Conservation (phyloP, 2,329 filamentous ascomycete species). For the Zymoseptoria ardabiliae region DNA sequence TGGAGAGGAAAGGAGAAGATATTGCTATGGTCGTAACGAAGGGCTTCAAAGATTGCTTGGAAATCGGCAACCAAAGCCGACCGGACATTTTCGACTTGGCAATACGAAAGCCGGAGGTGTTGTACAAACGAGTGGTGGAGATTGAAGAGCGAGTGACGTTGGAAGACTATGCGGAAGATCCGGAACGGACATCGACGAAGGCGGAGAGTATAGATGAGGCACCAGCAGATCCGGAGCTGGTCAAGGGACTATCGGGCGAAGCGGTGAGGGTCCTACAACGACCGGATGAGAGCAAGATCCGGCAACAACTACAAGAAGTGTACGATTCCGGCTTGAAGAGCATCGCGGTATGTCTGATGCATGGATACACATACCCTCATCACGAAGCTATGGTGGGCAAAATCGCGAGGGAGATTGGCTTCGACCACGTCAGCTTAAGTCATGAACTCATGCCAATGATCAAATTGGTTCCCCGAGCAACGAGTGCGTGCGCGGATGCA, state of each 20-base stretch:
- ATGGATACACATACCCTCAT: slow-evolving; percentile 82
- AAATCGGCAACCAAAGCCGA: slow-evolving; percentile 83
- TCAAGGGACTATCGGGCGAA: slow-evolving; percentile 67
- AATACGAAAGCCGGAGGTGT: slow-evolving; percentile 76
- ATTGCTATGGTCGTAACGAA: slow-evolving; percentile 82
- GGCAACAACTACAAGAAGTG: slow-evolving; percentile 56
- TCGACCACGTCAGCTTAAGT: slow-evolving; percentile 72
- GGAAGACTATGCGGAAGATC: slow-evolving; percentile 88
- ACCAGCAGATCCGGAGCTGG: slow-evolving; percentile 46
- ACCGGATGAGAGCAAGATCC: slow-evolving; percentile 51
- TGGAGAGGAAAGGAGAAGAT: slow-evolving; percentile 83
- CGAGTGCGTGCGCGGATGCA: slow-evolving; percentile 70
- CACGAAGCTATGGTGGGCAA: slow-evolving; percentile 74
- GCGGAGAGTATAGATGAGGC: slow-evolving; percentile 45
- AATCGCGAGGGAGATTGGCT: slow-evolving; percentile 73
- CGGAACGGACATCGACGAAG: slow-evolving; percentile 54
- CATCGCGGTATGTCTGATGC: slow-evolving; percentile 85
- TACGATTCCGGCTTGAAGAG: slow-evolving; percentile 66
- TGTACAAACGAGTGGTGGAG: slow-evolving; percentile 82
- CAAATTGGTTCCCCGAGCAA: slow-evolving; percentile 68
- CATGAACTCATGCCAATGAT: slow-evolving; percentile 85
- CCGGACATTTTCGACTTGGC: slow-evolving; percentile 87
- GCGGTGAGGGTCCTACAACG: slow-evolving; percentile 61
- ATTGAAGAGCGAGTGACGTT: slow-evolving; percentile 84
- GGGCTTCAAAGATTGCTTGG: slow-evolving; percentile 79